Evolutionary conservation across 2,329 filamentous ascomycete genomes (phyloP), one percentile per base, ranked within the genome.

Genomic region (Hypoxylon sp.): DNA sequence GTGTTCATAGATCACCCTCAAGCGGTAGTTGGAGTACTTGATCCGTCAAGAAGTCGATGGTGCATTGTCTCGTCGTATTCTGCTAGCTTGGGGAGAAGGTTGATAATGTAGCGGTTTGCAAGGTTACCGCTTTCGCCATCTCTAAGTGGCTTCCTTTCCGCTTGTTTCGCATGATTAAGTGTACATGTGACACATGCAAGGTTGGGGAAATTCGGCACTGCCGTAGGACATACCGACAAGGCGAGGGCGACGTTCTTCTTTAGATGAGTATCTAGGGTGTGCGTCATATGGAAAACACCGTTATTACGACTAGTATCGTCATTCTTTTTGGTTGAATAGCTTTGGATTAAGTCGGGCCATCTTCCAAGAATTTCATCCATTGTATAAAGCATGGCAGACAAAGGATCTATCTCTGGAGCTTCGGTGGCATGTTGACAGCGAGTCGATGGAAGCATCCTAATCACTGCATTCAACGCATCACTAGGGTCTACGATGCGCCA

Each of bases 401-500:
- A 17, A 14, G 50, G 32, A 2, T 13, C 10, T 17, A 53, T 38
- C 19, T 53, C 17, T 38, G 49, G 49, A 10, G 19, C 30, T 9
- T 38, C 30, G n/a, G 4, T 3, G 13, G 30, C 17, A 25, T 52
- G 49, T 32, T 23, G 49, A 13, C 49, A 52, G 19, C 30, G 23
- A 9, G 49, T 36, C 28, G 49, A 36, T 13, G 49, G 49, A 34
- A 52, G 49, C 30, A 52, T 36, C 17, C 49, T 52, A 30, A 52
- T 52, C 5, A 52, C 28, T 23, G n/a, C 49, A 13, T 23, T 52
- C 17, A 52, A 32, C 6, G 49, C 49, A 36, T 52, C 49, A 7
- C 49, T 52, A 19, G 49, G 49, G 19, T 52, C 49, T 9, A 52
- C 49, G 30, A 52, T 32, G 30, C 49, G 49, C 49, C 49, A 52